Percentiles rank a stretch among this genome's conserved stretches.
These are phyloP conservation scores for Acrocalymma vagum DNA, from an alignment of 2,329 filamentous ascomycete genomes.

Conservation along the genomic window DNA sequence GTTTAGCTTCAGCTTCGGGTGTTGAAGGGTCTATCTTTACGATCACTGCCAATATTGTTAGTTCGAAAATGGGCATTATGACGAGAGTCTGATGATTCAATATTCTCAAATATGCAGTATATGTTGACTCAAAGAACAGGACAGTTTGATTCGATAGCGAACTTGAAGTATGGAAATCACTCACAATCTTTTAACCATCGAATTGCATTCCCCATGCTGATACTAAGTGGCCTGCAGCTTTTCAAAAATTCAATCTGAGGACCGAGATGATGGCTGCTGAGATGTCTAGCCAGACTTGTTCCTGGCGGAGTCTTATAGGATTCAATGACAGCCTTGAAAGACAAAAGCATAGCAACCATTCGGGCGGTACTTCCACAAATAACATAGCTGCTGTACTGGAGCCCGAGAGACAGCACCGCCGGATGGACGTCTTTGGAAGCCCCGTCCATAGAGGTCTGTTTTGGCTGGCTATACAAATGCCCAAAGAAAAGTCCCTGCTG, in stretches of 20 bases:
- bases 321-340: slow-evolving; percentile 91
- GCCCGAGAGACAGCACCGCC: slow-evolving; percentile 81
- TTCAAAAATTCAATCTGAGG: slow-evolving; percentile 96
- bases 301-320: slow-evolving; percentile 90
- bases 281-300: slow-evolving; percentile 86
- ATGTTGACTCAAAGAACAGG: neutral
- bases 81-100: neutral
- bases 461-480: slow-evolving; percentile 81
- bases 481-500: slow-evolving; percentile 72
- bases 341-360: slow-evolving; percentile 85
- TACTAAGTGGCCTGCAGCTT: slow-evolving; percentile 92
- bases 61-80: neutral
- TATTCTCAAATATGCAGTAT: neutral
- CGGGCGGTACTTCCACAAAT: slow-evolving; percentile 90
- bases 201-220: slow-evolving; percentile 97
- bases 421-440: slow-evolving; percentile 81
- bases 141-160: too few relatives aligned
- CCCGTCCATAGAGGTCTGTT: slow-evolving; percentile 67
- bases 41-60: slow-evolving; percentile 65
- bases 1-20: slow-evolving; percentile 83
- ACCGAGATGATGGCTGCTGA: slow-evolving; percentile 89
- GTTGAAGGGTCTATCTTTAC: slow-evolving; percentile 88
- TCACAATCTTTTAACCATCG: slow-evolving; percentile 82
- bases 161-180: neutral
- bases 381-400: slow-evolving; percentile 89